Evolutionary conservation across 2,329 filamentous ascomycete species (phyloP), one percentile per base, ranked within the genome.

Genomic region (Colletotrichum horii): DNA sequence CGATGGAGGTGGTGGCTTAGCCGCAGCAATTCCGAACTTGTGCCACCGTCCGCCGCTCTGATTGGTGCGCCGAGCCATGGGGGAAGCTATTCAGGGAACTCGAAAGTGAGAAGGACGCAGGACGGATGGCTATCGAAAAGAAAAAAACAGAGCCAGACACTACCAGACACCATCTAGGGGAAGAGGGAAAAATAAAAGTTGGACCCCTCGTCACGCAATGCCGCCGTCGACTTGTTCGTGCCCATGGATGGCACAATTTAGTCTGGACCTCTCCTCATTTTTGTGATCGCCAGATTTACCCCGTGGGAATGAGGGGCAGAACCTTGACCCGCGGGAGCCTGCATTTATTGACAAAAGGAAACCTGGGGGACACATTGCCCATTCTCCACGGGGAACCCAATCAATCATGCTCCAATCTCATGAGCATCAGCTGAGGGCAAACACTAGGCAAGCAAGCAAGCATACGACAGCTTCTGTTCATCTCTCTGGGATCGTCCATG

Each of bases 271-370:
- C 68, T 74, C 67, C 75, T 77, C 71, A 77, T 48, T 48, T 48
- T 48, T 48, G 43, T 48, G 43, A 48, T 72, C 66, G 68, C 72
- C 70, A 65, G 43, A 64, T 68, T 56, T 64, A 65, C 75, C 72
- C 72, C 72, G 38, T 68, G 60, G 72, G 68, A 71, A 36, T 43
- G 62, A 56, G 61, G 32, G 43, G 55, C 66, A 55, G 22, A 67
- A 55, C 67, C 72, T 64, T 71, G 67, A 66, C 58, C 67, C 72
- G 68, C 72, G 75, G 75, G 58, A 71, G 72, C 75, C 67, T 75
- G 75, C 75, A 71, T 77, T 71, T 72, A 65, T 71, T 71, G 72
- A 65, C 75, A 75, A 68, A 65, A 48, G 38, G 67, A 68, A 75
- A 77, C 66, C 75, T 36, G 75, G 75, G 75, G 75, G 61, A 75